Conservation (phyloP, 2,329 filamentous ascomycete species). For the Fusarium sublunatum region DNA sequence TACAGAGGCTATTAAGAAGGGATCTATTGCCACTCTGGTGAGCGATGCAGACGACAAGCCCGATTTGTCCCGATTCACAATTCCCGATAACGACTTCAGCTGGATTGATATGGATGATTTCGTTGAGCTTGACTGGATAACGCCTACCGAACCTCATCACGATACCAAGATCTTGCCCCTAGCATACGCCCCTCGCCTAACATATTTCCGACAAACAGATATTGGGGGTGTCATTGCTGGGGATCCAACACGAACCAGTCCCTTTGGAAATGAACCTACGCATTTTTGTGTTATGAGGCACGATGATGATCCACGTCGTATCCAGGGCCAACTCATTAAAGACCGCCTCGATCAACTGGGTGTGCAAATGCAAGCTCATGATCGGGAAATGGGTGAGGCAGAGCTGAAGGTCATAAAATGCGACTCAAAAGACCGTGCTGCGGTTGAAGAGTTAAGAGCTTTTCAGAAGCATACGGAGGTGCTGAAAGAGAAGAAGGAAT, state of each 20-base stretch:
- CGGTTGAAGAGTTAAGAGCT: constrained; percentile 70
- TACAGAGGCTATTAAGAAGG: constrained; percentile 77
- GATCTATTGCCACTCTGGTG: constrained; percentile 62
- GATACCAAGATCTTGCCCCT: constrained; percentile 94
- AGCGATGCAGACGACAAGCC: constrained; percentile 68
- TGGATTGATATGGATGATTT: constrained; percentile 99
- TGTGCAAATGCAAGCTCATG: constrained; percentile 80
- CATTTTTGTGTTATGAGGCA: constrained; percentile 96
- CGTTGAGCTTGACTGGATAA: constrained; percentile 95
- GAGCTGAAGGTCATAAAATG: constrained; percentile 73
- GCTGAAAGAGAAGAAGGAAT: constrained; percentile 67
- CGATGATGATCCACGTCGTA: constrained; percentile 86
- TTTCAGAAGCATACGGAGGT: constrained; percentile 66
- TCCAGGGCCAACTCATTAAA: constrained; percentile 87
- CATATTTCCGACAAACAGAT: constrained; percentile 97
- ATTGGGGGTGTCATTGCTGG: constrained; percentile 82
- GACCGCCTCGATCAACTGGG: constrained; percentile 82
- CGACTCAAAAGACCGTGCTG: constrained; percentile 60
- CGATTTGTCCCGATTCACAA: constrained; percentile 89
- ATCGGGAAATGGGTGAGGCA: constrained; percentile 77
- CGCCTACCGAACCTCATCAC: constrained; percentile 89
- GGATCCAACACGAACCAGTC: constrained; percentile 85
- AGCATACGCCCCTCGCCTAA: constrained; percentile 92
- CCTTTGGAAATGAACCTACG: constrained; percentile 92
- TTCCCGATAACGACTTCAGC: constrained; percentile 92